Base-by-base conservation (phyloP, 495 filamentous ascomycete species). In the Hyaloscypha variabilis region DNA sequence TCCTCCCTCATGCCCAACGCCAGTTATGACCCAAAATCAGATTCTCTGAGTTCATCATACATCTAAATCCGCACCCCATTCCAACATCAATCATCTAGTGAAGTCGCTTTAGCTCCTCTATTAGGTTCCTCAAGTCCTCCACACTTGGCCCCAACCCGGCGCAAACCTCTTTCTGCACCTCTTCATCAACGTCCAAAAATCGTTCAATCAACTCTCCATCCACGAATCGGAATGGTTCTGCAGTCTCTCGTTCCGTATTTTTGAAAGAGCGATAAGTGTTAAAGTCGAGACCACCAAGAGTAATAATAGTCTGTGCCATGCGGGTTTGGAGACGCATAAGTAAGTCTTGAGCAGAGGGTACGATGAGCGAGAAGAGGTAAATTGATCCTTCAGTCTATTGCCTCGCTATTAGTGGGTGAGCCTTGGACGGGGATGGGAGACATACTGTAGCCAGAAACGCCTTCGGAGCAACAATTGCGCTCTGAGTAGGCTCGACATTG, bases 371-470 rank as follows among this genome's bases (percentile, higher is more conserved):
- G 75, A 95, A 93, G 71, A 98, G 86, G 76, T 96, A 96, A 65
- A 99, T 90, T 11, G 90, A 89, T 39, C 95, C 95, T 73, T 97
- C 95, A 26, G 92, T 88, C 92, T 96, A 63, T 52, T 42, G 39
- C 46, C 5, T 53, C 62, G 81, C 73, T 79, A 74, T 51, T 66
- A 55, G 24, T 58, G 25, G 13, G 19, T 17, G 28, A 6, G 34
- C 36, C 30, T 31, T 51, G 3, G 28, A 0, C 14, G 26, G 29
- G 58, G n/a, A 28, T 29, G 50, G 24, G 46, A 49, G 53, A 80
- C 88, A 76, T 85, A 96, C 94, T 64, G 95, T 98, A 58, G 87
- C 93, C 65, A 97, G 71, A 74, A 98, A 97, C 29, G 95, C 95
- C 71, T 85, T 87, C 0, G 95, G 96, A 11, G 88, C 78, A 26